These are phyloP conservation scores for Cytospora piceicola DNA, from an alignment of 2,329 filamentous ascomycete species.

Conservation along the genomic window DNA sequence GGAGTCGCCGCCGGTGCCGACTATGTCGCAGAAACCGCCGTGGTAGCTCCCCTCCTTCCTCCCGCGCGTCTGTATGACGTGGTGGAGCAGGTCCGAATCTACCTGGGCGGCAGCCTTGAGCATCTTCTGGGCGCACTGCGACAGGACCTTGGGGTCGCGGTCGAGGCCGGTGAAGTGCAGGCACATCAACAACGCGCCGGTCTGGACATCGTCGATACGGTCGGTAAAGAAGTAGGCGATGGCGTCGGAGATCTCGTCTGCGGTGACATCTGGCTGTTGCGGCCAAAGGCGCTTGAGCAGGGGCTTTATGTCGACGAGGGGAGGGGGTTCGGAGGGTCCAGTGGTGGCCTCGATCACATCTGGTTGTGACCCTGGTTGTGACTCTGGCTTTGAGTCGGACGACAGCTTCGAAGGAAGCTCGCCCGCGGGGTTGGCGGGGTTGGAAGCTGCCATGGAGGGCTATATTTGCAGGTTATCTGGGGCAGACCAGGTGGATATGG, in stretches of 20 bases:
- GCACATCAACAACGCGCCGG: conserved; percentile 83
- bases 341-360: conserved; percentile 24
- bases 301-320: conserved; percentile 65
- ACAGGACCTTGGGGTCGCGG: conserved; percentile 80
- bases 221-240: conserved; percentile 92
- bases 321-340: conserved; percentile 28
- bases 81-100: conserved; percentile 64
- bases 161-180: conserved; percentile 91
- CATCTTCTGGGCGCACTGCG: conserved; percentile 84
- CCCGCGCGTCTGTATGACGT: conserved; percentile 63
- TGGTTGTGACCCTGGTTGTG: conserved; percentile 13
- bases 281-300: conserved; percentile 76
- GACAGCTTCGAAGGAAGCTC: conserved; percentile 6
- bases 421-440: neutral
- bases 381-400: conserved; percentile 22
- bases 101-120: conserved; percentile 75
- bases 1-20: conserved; percentile 93
- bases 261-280: conserved; percentile 59
- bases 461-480: neutral
- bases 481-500: neutral
- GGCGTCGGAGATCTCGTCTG: conserved; percentile 85
- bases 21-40: conserved; percentile 91
- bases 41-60: conserved; percentile 73
- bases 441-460: conserved; percentile 10
- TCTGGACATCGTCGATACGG: conserved; percentile 84